These are phyloP conservation scores for Omphalea diandra DNA, from an alignment of 441 rosid genomes.

Conservation along the genomic window DNA sequence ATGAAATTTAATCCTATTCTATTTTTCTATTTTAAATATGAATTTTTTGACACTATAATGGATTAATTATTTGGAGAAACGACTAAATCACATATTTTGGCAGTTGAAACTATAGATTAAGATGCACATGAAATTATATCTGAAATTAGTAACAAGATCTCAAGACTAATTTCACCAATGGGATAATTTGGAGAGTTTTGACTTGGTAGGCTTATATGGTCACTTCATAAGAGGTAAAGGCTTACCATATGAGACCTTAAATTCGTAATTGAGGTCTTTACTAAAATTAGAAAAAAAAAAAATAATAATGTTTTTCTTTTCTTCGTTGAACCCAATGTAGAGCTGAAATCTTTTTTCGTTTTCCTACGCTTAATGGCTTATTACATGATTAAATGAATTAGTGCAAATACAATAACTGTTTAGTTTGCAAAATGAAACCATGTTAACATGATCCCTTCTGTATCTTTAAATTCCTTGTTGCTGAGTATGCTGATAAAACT, in stretches of 20 bases:
- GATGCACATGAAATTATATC: no score
- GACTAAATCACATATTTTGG: no score
- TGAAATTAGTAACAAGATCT: no score
- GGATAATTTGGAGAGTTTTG: no score
- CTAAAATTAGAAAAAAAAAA: not conserved
- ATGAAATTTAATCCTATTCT: no score
- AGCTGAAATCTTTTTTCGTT: no score
- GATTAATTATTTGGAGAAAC: no score
- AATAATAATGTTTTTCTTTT: not conserved
- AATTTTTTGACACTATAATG: no score
- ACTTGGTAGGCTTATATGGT: not conserved
- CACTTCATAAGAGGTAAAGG: not conserved
- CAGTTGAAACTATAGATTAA: no score
- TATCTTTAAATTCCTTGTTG: no score
- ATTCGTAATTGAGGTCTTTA: not conserved
- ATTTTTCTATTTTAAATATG: no score
- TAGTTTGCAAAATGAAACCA: not conserved
- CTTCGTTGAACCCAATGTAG: not conserved
- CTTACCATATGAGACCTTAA: not conserved
- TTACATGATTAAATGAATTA: not conserved
- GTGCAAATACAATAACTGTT: not conserved
- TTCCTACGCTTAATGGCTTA: not conserved
- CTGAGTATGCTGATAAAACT: not conserved
- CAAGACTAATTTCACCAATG: no score
- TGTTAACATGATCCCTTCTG: not conserved